Conservation (phyloP, 78 protist genomes). For the Dictyostelium capitatum region DNA sequence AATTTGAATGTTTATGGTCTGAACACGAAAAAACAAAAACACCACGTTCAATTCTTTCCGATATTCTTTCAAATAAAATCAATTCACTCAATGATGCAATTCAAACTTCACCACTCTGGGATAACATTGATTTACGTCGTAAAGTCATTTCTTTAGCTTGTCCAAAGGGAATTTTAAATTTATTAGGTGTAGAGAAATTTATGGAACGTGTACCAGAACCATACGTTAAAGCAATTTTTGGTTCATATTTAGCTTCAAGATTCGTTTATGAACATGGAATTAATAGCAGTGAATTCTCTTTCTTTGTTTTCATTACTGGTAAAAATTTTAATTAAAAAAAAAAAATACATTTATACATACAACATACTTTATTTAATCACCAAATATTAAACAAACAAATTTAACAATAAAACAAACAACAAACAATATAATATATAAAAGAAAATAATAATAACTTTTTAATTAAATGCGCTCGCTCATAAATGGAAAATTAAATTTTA, state of each 20-base stretch:
- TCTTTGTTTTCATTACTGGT: slow-evolving; percentile 84
- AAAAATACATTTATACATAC: too few species aligned
- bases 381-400: too few species aligned
- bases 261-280: slow-evolving; percentile 92
- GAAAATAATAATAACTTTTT: too few species aligned
- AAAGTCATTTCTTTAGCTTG: slow-evolving; percentile 55
- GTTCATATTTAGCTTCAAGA: slow-evolving; percentile 84
- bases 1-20: slow-evolving; percentile 88
- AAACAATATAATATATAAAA: too few species aligned
- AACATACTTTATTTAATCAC: too few species aligned
- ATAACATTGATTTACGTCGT: slow-evolving; percentile 45
- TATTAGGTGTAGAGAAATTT: slow-evolving; percentile 70
- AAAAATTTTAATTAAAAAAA: too few species aligned
- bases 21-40: slow-evolving; percentile 66
- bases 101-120: slow-evolving; percentile 65
- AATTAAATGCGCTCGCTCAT: too few species aligned
- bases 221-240: slow-evolving; percentile 89
- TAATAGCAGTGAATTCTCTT: slow-evolving; percentile 85
- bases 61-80: slow-evolving; percentile 83
- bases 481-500: too few species aligned
- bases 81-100: slow-evolving; percentile 57
- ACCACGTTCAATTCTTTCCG: slow-evolving; percentile 79
- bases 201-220: slow-evolving; percentile 91
- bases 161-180: slow-evolving; percentile 59
- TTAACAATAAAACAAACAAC: too few species aligned